Conservation (phyloP, 768 basidiomycete genomes). For the Lactarius sp. region DNA sequence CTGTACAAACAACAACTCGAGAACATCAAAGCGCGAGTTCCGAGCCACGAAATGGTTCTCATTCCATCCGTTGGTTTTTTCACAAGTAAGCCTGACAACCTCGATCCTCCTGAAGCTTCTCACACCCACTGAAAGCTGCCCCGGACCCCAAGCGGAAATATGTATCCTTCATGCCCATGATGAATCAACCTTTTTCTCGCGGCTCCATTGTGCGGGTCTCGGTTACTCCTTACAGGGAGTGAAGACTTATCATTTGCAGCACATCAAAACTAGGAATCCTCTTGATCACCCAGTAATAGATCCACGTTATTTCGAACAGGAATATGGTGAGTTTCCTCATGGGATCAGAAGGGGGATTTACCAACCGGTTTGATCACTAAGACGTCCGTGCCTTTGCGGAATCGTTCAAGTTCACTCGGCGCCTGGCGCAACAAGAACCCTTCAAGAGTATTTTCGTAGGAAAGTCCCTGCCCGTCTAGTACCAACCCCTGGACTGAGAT, state of each 20-base stretch:
- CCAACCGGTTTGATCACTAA: not conserved
- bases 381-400: constrained; percentile 23
- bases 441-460: constrained; percentile 23
- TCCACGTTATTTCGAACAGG: constrained; percentile 26
- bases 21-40: constrained; percentile 6
- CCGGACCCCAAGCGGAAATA: constrained; percentile 15
- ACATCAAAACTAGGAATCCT: constrained; percentile 22
- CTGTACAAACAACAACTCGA: constrained; percentile 22
- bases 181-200: constrained; percentile 22
- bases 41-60: constrained; percentile 11
- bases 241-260: constrained; percentile 9
- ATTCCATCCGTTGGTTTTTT: not conserved
- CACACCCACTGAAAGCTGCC: not conserved
- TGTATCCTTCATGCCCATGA: not conserved
- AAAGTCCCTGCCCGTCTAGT: not conserved
- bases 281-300: constrained; percentile 19
- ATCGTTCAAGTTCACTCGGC: constrained; percentile 25
- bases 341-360: not conserved
- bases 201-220: constrained; percentile 23
- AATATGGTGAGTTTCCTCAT: constrained; percentile 16
- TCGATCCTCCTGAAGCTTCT: not conserved
- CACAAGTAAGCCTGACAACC: not conserved
- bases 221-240: not conserved
- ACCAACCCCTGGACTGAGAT: not conserved
- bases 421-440: constrained; percentile 23